Conservation (phyloP, 805 yeast genomes). For the Hanseniaspora meyeri region DNA sequence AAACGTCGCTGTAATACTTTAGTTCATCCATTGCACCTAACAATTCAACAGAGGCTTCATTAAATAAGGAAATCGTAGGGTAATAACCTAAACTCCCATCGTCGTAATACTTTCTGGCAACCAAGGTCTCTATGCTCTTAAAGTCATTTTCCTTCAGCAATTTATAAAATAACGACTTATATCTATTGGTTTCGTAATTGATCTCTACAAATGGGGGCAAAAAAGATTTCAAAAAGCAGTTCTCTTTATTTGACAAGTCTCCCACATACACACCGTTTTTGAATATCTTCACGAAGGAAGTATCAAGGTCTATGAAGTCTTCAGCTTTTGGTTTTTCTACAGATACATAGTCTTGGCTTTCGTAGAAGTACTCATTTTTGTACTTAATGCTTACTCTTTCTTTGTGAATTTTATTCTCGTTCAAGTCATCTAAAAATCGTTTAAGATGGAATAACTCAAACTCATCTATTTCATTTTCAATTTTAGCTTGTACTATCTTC, state of each 20-base stretch:
- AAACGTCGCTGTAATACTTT: conserved; percentile 23
- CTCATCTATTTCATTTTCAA: conserved; percentile 15
- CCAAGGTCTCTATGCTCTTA: conserved; percentile 15
- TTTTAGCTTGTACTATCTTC: conserved; percentile 27
- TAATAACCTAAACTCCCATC: conserved; percentile 84
- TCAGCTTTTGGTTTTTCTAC: conserved; percentile 20
- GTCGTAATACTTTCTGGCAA: conserved; percentile 38
- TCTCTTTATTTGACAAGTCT: conserved; percentile 50
- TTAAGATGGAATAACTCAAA: conserved; percentile 17
- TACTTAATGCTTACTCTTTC: conserved; percentile 83
- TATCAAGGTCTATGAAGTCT: conserved; percentile 6
- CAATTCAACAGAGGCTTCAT: conserved; percentile 61
- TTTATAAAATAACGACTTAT: conserved; percentile 20
- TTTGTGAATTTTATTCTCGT: conserved; percentile 5
- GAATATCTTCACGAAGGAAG: conserved; percentile 53
- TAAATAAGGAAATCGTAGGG: conserved; percentile 76
- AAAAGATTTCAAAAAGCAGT: conserved; percentile 69
- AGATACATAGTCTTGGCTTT: conserved; percentile 51
- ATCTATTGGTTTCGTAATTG: conserved; percentile 26
- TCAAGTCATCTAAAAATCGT: conserved; percentile 18
- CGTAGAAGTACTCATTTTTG: conserved; percentile 66
- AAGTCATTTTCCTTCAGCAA: not conserved
- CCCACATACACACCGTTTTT: conserved; percentile 67
- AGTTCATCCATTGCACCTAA: conserved; percentile 54
- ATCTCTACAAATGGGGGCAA: conserved; percentile 38